Evolutionary conservation across 805 yeast genomes (phyloP).

Genomic region (Nakazawaea siamensis): DNA sequence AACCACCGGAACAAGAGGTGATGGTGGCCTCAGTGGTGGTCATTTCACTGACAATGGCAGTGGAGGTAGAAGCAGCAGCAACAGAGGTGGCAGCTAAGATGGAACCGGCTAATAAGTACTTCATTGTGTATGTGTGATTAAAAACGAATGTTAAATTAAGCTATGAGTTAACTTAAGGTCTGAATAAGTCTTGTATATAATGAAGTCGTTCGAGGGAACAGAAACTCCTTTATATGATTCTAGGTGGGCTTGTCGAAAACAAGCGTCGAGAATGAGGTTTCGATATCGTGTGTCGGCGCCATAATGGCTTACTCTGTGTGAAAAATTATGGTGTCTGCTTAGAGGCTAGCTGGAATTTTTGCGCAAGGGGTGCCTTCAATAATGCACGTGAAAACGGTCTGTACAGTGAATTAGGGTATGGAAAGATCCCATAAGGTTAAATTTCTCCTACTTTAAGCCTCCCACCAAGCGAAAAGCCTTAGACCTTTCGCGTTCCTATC

Average conservation of each 20-base stretch:
- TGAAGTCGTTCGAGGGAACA: not conserved
- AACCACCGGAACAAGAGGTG: slow-evolving; percentile 12
- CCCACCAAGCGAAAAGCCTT: no score
- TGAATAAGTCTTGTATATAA: not conserved
- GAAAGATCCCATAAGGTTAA: no score
- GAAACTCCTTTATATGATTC: slow-evolving; percentile 1
- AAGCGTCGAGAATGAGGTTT: not conserved
- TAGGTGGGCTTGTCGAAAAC: no score
- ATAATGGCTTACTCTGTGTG: not conserved
- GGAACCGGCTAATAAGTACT: slow-evolving; percentile 10
- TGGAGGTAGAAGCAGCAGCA: slow-evolving; percentile 8
- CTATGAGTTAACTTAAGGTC: slow-evolving; percentile 5
- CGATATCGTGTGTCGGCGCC: not conserved
- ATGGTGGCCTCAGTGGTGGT: slow-evolving; percentile 12
- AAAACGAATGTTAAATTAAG: slow-evolving; percentile 1
- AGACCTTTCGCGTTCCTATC: no score
- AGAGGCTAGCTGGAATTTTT: no score
- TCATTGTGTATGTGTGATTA: slow-evolving; percentile 4
- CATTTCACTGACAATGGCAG: slow-evolving; percentile 12
- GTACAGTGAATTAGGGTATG: no score
- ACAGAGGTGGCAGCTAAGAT: slow-evolving; percentile 7
- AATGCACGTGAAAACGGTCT: no score
- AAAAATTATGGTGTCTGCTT: no score
- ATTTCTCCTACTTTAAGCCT: no score
- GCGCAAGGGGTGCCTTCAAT: no score